These are phyloP conservation scores for Cyberlindnera lachancei DNA, from an alignment of 805 yeast genomes.

Conservation along the genomic window DNA sequence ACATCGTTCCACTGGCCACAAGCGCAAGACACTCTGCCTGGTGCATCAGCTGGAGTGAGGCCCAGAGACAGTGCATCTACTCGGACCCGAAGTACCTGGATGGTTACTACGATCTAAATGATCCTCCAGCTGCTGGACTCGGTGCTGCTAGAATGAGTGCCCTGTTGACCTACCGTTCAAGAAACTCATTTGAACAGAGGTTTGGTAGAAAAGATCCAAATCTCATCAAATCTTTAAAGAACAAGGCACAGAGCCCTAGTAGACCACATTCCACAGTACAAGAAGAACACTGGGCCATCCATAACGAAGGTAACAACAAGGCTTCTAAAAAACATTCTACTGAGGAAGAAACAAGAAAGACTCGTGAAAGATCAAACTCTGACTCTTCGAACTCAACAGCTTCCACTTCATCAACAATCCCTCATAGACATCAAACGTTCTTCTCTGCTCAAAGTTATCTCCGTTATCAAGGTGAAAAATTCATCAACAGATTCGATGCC, in stretches of 20 bases:
- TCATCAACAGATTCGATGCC: constrained; percentile 86
- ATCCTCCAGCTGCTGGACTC: constrained; percentile 78
- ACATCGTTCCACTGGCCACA: constrained; percentile 81
- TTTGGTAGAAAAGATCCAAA: constrained; percentile 81
- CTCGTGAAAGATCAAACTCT: constrained; percentile 20
- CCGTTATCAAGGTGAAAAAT: constrained; percentile 90
- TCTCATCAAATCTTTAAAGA: constrained; percentile 10
- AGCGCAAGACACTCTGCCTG: constrained; percentile 94
- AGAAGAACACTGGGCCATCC: constrained; percentile 77
- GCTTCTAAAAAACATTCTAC: constrained; percentile 17
- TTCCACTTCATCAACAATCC: constrained; percentile 17
- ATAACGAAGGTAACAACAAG: constrained; percentile 70
- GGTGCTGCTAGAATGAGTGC: constrained; percentile 99
- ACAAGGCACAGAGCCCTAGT: background rate
- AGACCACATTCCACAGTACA: constrained; percentile 37
- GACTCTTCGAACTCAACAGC: constrained; percentile 21
- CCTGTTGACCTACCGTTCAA: constrained; percentile 80
- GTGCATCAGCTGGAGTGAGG: constrained; percentile 99
- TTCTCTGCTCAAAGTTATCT: constrained; percentile 95
- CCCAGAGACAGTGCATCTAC: constrained; percentile 93
- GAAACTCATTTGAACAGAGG: constrained; percentile 84
- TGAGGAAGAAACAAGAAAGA: background rate
- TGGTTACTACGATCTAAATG: constrained; percentile 74
- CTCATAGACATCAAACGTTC: constrained; percentile 38
- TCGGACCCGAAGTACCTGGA: constrained; percentile 91